phyloP scores from a whole-genome alignment of 768 basidiomycete species.

The Phallus indusiatus region DNA sequence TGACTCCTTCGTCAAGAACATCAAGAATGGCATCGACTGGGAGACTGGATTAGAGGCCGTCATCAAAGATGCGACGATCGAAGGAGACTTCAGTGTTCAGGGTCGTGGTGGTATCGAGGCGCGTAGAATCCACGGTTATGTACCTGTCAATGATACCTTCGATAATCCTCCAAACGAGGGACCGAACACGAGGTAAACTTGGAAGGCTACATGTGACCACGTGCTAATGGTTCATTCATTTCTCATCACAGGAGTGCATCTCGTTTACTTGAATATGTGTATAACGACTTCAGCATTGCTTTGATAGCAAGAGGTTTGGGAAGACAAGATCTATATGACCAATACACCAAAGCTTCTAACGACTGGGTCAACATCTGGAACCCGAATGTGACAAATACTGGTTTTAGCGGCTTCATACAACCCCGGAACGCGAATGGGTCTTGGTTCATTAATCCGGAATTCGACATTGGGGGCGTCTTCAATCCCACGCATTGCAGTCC shows the following conservation, averaged over 20 bases:
- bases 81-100: conserved; percentile 12
- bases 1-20: conserved; percentile 20
- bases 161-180: conserved; percentile 2
- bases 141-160: conserved; percentile 5
- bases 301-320: conserved; percentile 12
- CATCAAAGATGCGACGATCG: conserved; percentile 18
- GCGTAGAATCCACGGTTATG: conserved; percentile 8
- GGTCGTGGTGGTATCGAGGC: conserved; percentile 13
- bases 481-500: conserved; percentile 13
- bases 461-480: conserved; percentile 1
- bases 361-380: conserved; percentile 15
- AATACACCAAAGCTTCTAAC: conserved; percentile 9
- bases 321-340: not conserved
- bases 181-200: conserved; percentile 6
- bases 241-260: conserved; percentile 12
- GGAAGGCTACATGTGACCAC: not conserved
- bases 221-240: not conserved
- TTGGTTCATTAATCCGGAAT: conserved; percentile 6
- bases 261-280: conserved; percentile 14
- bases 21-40: conserved; percentile 21
- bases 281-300: conserved; percentile 15
- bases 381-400: conserved; percentile 7
- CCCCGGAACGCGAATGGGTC: conserved; percentile 12
- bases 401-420: conserved; percentile 14
- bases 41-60: conserved; percentile 17